Evolutionary conservation across 148 eudicot species (phyloP), one percentile per base, ranked within the genome.

Genomic region (Rhododendron mucronatum): DNA sequence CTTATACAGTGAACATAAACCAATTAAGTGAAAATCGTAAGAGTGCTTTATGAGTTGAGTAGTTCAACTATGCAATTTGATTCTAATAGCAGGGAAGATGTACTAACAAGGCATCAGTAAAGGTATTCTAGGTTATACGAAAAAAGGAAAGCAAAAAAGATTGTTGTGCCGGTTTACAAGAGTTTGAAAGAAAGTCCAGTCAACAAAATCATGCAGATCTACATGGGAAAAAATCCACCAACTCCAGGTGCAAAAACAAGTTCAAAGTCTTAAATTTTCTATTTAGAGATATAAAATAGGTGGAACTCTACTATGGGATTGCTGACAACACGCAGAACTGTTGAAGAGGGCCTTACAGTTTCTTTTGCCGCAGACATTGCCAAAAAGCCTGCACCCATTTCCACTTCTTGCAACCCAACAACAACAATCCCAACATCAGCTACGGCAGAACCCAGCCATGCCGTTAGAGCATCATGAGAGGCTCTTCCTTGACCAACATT

Each of bases 311-410:
- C 23, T 33, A 81, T 10, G 80, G n/a, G 18, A 73, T 61, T 84
- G 80, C 71, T 65, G 26, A 78, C 53, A 77, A 59, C 20, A 76
- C 26, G 71, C 21, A 28, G 69, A 80, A 83, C 86, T 69, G 48
- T 59, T 61, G 11, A 21, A 26, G 71, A 84, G 57, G 57, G 82
- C 44, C 95, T 93, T 91, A 97, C 99, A 81, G 98, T 93, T 90
- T 97, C 99, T 95, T 97, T 97, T 3, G 99, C 99, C 47, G 98
- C 99, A n/a, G 99, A 97, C 98, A 97, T 94, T 10, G 99, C 99
- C 86, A 97, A 95, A 87, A 97, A 97, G 33, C 99, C 99, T 18
- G 99, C 99, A 7, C 99, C 99, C 99, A 97, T 97, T 85, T 97
- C 99, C 84, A 97, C 99, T 91, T 97, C 99, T 91, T 97, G 99